Evolutionary conservation across 306 rosid species (phyloP), one percentile per base, ranked within the genome.

Genomic region (Erythrophleum fordii): DNA sequence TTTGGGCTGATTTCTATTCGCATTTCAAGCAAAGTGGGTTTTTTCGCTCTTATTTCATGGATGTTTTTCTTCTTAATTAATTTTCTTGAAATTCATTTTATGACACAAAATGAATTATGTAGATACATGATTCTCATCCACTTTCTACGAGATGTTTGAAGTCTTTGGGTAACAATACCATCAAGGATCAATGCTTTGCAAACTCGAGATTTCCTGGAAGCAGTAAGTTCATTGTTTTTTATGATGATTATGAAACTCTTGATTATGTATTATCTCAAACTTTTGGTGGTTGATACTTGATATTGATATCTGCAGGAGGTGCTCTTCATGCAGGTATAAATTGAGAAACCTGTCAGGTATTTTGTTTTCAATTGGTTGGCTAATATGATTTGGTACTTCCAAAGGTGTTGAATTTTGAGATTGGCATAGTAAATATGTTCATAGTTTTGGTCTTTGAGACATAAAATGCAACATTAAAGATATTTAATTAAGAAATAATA

Each of bases 331-430:
- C 91, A 91, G 98, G 98, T 92, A 83, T 41, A 39, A 72, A 51
- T 81, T 75, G 67, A 58, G 20, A 61, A 75, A 71, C 60, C 81
- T 44, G 69, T 60, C 59, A 83, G 29, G 29, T 75, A 45, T 76
- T 37, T 3, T 68, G 58, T 55, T 28, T 64, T 62, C 18, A 25
- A 77, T 2, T 53, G 73, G 29, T 82, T 52, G 39, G 52, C 73
- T 83, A 37, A 73, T 82, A 64, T 61, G 60, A 35, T 82, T 20
- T 51, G 76, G 61, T 29, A 28, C 65, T 82, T 76, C 41, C 77
- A 44, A 80, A 94, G 97, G 94, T 91, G 70, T 74, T 95, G 92
- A 80, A 84, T 67, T 95, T 91, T 88, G 95, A 92, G 88, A 92
- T 95, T 76, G 94, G 97, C 25, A 82, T 93, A 14, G 44, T 88